Base-by-base conservation (phyloP, 139 green algal species). In the Nannochloris sp. region DNA sequence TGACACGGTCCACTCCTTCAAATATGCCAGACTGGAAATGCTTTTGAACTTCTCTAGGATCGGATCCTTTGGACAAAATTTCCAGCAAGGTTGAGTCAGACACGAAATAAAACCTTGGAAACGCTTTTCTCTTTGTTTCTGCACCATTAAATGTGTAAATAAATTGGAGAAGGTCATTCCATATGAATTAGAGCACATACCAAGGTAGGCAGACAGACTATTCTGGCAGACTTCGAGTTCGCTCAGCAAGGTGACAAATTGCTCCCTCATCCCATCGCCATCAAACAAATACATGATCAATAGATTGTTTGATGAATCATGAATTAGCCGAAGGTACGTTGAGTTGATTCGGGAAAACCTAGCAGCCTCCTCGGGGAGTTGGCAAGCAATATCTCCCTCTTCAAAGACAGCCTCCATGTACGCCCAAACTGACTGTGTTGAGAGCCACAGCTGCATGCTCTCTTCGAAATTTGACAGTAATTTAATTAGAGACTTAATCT, bases 61-160 rank as follows among this genome's bases (percentile, higher is more conserved):
- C 88, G 6, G 77, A 89, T 61, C 91, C 91, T 49, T 97, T 78
- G 4, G 86, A 95, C 75, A 97, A 79, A 63, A 97, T 96, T 74
- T 97, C 91, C 56, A 97, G 80, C 72, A 97, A 81, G 2, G 91
- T 96, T 56, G 91, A 84, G 70, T 97, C 91, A 4, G 87, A 95
- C 36, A 97, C 91, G 75, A 97, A 97, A 78, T 97, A 96, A 75
- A 97, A 97, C 65, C 91, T 82, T 0, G 91, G 91, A 69, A 97
- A 97, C 69, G 94, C 83, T 33, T 88, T 89, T 56, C 91, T 80
- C 78, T 97, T 97, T 67, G 84, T 85, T 77, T 97, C 72, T 77
- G 56, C 44, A 58, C 10, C 43, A 53, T 11, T 14, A 23, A 16
- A 64, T 57, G 14, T 49, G 40, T 14, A 58, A 1, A 36, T 49